Base-by-base conservation (phyloP, 2,329 filamentous ascomycete species). In the Pestalotiopsis fici region DNA sequence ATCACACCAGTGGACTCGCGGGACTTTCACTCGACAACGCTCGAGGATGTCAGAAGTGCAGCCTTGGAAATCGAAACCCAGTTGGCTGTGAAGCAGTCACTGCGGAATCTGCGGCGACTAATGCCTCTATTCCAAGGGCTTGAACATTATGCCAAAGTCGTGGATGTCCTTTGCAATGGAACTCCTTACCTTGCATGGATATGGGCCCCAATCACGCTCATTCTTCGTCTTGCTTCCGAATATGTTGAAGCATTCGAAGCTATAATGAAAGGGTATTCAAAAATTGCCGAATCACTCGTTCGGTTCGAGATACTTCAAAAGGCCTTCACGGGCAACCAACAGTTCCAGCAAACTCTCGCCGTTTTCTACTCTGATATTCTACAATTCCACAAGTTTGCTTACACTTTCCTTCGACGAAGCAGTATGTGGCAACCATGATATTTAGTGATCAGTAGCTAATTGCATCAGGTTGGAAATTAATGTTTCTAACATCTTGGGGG, bases 361-460 rank as follows among this genome's bases (percentile, higher is more conserved):
- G 66, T 82, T 0, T 82, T 84, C 37, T 86, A 86, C 54, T 72
- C 78, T 0, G 82, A 86, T n/a, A 84, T 86, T 23, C 73, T 86
- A 0, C 68, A 80, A 13, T 86, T 86, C 47, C 84, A 87, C 62
- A 78, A 78, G 25, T 59, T 79, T 2, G 82, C 83, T 0, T 86
- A 87, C 66, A 79, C 79, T 15, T 85, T 85, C 55, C 77, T 86
- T 21, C 73, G 77, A 0, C 68, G 77, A 31, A 77, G 72, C 18
- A 64, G 78, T 79, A 35, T 9, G 31, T 57, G 67, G 75, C 68
- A 2, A 5, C 47, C 1, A n/a, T 6, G 3, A 11, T 4, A 9
- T 9, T 54, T 21, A 15, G 7, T 35, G n/a, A 50, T 37, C 50
- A 18, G 54, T n/a, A 0, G 15, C 63, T 50, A 55, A 47, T 2